These are phyloP conservation scores for Iberis pinnata DNA, from an alignment of 345 rosid species.

Conservation along the genomic window DNA sequence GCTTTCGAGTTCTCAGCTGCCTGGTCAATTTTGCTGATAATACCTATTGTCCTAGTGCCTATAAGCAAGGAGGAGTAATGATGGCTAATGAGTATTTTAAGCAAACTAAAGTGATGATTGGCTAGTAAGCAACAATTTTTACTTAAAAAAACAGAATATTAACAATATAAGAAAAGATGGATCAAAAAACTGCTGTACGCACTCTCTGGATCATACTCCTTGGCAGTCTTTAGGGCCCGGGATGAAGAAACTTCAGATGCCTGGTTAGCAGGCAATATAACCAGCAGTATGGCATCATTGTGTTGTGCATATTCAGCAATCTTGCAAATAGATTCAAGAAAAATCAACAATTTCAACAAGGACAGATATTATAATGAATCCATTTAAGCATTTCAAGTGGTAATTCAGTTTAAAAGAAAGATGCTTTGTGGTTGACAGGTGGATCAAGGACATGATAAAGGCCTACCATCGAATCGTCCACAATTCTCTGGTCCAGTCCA, in stretches of 20 bases:
- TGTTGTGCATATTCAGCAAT: slow-evolving; percentile 70
- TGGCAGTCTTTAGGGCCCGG: slow-evolving; percentile 76
- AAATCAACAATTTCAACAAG: slow-evolving; percentile 5
- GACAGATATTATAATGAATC: slow-evolving; percentile 10
- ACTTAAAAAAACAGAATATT: slow-evolving; percentile 14
- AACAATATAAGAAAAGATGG: slow-evolving; percentile 6
- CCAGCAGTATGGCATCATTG: slow-evolving; percentile 88
- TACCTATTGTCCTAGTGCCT: slow-evolving; percentile 95
- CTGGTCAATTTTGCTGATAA: slow-evolving; percentile 95
- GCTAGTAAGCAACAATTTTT: no score
- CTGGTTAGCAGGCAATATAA: slow-evolving; percentile 81
- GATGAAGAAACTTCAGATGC: slow-evolving; percentile 86
- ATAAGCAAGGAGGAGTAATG: slow-evolving; percentile 19
- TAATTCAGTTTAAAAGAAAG: background rate
- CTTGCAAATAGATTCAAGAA: slow-evolving; percentile 28
- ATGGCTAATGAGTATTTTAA: no score
- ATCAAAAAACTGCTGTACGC: slow-evolving; percentile 23
- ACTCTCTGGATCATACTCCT: slow-evolving; percentile 88
- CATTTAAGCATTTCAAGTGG: slow-evolving; percentile 5
- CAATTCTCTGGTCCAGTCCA: slow-evolving; percentile 83
- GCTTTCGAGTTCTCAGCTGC: slow-evolving; percentile 85
- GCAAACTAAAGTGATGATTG: no score
- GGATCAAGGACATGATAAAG: slow-evolving; percentile 9
- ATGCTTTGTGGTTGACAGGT: background rate
- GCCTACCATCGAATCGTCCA: slow-evolving; percentile 85